A percentile compares a stretch with the other conserved stretches of the same genome.
phyloP scores from a whole-genome alignment of 176 grass and related monocot genomes.

The barley (Hordeum vulgare) region DNA sequence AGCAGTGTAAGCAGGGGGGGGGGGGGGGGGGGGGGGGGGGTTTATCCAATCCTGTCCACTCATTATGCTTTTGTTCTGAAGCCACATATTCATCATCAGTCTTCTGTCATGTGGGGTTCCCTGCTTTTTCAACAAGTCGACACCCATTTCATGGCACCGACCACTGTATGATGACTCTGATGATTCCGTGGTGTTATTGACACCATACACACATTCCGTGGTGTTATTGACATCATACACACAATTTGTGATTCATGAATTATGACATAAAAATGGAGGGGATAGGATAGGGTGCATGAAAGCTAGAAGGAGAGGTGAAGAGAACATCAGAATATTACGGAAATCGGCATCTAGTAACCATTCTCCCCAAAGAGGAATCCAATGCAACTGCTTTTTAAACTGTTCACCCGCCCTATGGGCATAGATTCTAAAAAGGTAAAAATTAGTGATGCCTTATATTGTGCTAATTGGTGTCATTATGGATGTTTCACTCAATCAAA shows the following conservation, averaged over 20 bases:
- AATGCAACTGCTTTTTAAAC: not conserved
- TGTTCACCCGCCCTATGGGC: not conserved
- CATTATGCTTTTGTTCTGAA: constrained; percentile 1
- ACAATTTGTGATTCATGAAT: constrained; percentile 1
- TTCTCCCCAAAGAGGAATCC: constrained; percentile 20
- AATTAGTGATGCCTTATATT: not conserved
- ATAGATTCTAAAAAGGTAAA: constrained; percentile 9
- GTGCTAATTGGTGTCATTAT: not conserved
- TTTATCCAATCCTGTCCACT: constrained; percentile 8
- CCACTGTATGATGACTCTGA: not conserved
- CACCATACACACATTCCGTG: constrained; percentile 1
- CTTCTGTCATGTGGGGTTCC: not conserved
- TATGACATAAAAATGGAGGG: not conserved
- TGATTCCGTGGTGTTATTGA: not conserved
- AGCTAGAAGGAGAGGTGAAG: not conserved
- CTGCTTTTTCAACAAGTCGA: not conserved
- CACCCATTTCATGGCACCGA: not conserved
- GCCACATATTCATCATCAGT: not conserved
- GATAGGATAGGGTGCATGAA: not conserved
- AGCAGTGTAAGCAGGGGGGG: not conserved
- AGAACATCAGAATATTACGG: constrained; percentile 17
- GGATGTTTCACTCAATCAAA: not conserved
- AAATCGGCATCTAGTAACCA: constrained; percentile 22
- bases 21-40: too few species aligned
- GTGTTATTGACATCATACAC: constrained; percentile 1